A percentile compares a stretch with the other conserved stretches of the same genome.
phyloP scores from a whole-genome alignment of 1,284 basidiomycete species.

The Naganishia sp. region DNA sequence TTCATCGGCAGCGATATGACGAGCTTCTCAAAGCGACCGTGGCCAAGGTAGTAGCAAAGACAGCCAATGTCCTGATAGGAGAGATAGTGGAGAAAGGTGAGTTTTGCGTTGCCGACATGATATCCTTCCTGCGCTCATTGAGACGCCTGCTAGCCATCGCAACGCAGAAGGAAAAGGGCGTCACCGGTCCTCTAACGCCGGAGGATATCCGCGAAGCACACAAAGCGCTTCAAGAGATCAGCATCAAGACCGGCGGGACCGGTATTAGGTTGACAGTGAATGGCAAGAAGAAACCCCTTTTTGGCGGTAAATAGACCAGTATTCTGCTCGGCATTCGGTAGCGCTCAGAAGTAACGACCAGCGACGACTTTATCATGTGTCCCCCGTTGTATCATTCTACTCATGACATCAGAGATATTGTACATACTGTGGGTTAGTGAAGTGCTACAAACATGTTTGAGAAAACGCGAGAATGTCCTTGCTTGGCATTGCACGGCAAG shows the following conservation, averaged over 20 bases:
- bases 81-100: slow-evolving; percentile 22
- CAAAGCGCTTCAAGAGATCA: slow-evolving; percentile 18
- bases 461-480: slow-evolving; percentile 1
- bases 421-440: slow-evolving; percentile 22
- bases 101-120: not conserved
- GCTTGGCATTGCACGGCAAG: slow-evolving; percentile 1
- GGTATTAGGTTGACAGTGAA: slow-evolving; percentile 13
- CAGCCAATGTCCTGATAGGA: slow-evolving; percentile 22
- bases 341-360: not conserved
- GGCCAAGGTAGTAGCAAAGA: slow-evolving; percentile 23
- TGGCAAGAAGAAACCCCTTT: slow-evolving; percentile 20
- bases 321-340: not conserved
- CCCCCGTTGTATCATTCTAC: slow-evolving; percentile 12
- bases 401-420: slow-evolving; percentile 13
- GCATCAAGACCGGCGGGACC: slow-evolving; percentile 20
- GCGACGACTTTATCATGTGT: slow-evolving; percentile 1
- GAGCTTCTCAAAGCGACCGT: slow-evolving; percentile 24
- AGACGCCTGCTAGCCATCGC: slow-evolving; percentile 1
- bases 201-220: slow-evolving; percentile 23
- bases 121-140: not conserved
- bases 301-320: slow-evolving; percentile 19
- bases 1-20: slow-evolving; percentile 25
- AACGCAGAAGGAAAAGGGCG: slow-evolving; percentile 13
- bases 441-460: slow-evolving; percentile 19
- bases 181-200: slow-evolving; percentile 9